Base-by-base conservation (phyloP, 306 rosid species). In the Urtica urens region DNA sequence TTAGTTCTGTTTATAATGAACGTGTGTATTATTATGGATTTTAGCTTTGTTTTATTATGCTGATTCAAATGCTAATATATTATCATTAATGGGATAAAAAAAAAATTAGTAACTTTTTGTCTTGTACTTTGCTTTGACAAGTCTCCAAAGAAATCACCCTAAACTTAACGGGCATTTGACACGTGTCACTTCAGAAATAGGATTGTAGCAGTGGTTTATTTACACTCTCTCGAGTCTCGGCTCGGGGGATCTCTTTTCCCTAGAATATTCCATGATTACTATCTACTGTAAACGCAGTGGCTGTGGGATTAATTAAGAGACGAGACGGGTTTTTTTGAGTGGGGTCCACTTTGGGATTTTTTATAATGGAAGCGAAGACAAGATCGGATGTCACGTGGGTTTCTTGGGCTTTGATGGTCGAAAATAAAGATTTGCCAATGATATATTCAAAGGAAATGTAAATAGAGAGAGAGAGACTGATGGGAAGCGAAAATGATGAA, bases 361-460 rank as follows among this genome's bases (percentile, higher is more conserved):
- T 10, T 15, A 46, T 15, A 31, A 24, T 22, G 41, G 21, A 20
- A 6, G 12, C 2, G 27, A 3, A 26, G 16, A 21, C 23, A 30
- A 26, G 22, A 27, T 23, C 12, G 23, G 23, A 20, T 20, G 49
- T 10, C 23, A 23, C 20, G 28, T 26, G 23, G 54, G 71, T 50
- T 38, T 33, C 56, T 20, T 51, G 61, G 14, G 62, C 43, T 12
- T 28, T n/a, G n/a, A 7, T 33, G 31, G 50, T 62, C 58, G 64
- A 60, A 49, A 65, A 41, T n/a, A n/a, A n/a, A n/a, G 75, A 68
- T 66, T 50, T 63, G 74, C 64, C 70, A 51, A 56, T 46, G 69
- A 69, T 52, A 30, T 56, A 34, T n/a, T n/a, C n/a, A n/a, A n/a
- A n/a, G n/a, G n/a, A n/a, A 7, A 63, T 2, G 15, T 2, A 28